Conservation (phyloP, 345 rosid genomes). For the Lepidium africanum region DNA sequence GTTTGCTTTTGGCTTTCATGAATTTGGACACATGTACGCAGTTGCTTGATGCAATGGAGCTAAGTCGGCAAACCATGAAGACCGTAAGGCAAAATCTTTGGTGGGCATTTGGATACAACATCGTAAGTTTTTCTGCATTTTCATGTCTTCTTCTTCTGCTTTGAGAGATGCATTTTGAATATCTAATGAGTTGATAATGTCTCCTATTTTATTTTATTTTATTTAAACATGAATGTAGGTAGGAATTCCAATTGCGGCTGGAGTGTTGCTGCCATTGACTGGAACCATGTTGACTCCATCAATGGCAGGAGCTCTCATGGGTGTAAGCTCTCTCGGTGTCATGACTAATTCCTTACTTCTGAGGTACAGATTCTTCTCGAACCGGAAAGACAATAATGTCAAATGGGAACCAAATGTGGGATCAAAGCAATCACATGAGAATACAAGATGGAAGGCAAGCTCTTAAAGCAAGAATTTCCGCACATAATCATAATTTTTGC, state of each 20-base stretch:
- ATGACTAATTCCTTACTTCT: slow-evolving; percentile 83
- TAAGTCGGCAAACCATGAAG: slow-evolving; percentile 91
- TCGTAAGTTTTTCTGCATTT: slow-evolving; percentile 48
- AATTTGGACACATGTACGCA: slow-evolving; percentile 23
- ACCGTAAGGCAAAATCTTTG: slow-evolving; percentile 96
- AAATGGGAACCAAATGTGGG: slow-evolving; percentile 24
- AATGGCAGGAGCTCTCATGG: slow-evolving; percentile 95
- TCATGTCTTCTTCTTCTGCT: not conserved
- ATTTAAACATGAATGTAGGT: slow-evolving; percentile 31
- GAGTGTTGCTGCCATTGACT: slow-evolving; percentile 66
- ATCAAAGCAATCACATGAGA: slow-evolving; percentile 16
- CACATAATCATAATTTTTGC: slow-evolving; percentile 2
- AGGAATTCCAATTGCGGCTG: slow-evolving; percentile 93
- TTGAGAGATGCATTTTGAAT: not conserved
- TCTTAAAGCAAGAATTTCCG: not conserved
- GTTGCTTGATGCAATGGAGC: slow-evolving; percentile 93
- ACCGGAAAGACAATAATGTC: slow-evolving; percentile 22
- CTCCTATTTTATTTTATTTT: not conserved
- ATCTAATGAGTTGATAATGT: not conserved
- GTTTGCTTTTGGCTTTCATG: not conserved
- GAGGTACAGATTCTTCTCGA: slow-evolving; percentile 53
- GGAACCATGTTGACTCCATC: slow-evolving; percentile 94
- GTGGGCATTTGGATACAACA: slow-evolving; percentile 99
- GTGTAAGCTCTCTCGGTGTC: slow-evolving; percentile 90
- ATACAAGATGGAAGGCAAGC: slow-evolving; percentile 21